A percentile compares a stretch with the other conserved stretches of the same genome.
These are phyloP conservation scores for Pholiota molesta DNA, from an alignment of 768 basidiomycete genomes.

Conservation along the genomic window DNA sequence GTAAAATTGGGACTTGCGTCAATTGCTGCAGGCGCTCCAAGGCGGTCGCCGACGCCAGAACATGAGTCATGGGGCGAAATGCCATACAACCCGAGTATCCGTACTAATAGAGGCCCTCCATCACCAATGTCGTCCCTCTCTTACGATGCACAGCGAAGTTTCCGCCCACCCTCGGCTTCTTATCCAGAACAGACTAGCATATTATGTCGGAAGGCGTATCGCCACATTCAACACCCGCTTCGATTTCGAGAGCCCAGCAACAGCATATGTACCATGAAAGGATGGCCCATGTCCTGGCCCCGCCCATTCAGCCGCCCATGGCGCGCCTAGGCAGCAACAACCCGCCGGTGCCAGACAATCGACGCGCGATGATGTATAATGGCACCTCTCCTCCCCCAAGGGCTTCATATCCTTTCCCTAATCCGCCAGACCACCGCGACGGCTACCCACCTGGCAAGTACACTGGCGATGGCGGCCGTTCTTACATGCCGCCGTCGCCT, in stretches of 20 bases:
- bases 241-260: neutral
- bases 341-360: neutral
- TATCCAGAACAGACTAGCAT: neutral
- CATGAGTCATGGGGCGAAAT: constrained; percentile 25
- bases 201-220: neutral
- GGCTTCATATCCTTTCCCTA: neutral
- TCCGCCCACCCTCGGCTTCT: neutral
- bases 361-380: neutral
- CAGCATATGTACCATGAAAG: neutral
- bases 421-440: neutral
- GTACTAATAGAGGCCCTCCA: neutral
- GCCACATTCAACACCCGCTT: neutral
- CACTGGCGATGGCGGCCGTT: neutral
- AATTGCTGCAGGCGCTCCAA: constrained; percentile 43
- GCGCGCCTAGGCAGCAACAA: neutral
- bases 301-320: neutral
- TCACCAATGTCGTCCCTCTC: constrained; percentile 25
- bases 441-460: neutral
- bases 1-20: constrained; percentile 42
- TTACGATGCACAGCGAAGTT: constrained; percentile 7
- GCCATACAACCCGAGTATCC: neutral
- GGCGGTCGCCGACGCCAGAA: constrained; percentile 41
- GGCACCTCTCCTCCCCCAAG: neutral
- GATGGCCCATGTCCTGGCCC: neutral
- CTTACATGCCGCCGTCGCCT: neutral